A percentile compares a stretch with the other conserved stretches of the same genome.
These are phyloP conservation scores for Neonectria punicea DNA, from an alignment of 2,329 filamentous ascomycete genomes.

Conservation along the genomic window DNA sequence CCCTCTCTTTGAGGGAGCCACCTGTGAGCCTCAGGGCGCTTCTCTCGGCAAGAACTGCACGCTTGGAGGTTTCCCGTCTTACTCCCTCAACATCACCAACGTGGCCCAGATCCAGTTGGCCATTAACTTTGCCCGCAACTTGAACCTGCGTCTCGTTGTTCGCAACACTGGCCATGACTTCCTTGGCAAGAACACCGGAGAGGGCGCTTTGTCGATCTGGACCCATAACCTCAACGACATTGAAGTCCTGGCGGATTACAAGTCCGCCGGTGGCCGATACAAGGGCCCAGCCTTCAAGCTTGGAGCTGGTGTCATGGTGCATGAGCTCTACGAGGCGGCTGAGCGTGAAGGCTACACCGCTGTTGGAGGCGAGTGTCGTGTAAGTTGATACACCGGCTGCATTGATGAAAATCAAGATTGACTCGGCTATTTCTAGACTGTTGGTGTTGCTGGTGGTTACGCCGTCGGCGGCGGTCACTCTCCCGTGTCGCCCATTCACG, in stretches of 20 bases:
- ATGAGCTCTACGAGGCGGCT: slow-evolving; percentile 62
- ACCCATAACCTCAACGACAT: slow-evolving; percentile 62
- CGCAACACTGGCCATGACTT: slow-evolving; percentile 61
- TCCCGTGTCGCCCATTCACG: slow-evolving; percentile 55
- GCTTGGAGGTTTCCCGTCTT: slow-evolving; percentile 54
- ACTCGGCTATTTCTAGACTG: slow-evolving; percentile 26
- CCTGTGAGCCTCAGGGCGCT: slow-evolving; percentile 46
- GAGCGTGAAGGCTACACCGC: slow-evolving; percentile 57
- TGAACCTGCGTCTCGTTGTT: slow-evolving; percentile 57
- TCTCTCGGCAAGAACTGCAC: slow-evolving; percentile 44
- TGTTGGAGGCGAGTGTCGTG: slow-evolving; percentile 62
- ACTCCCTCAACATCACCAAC: slow-evolving; percentile 52
- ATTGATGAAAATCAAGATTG: not conserved
- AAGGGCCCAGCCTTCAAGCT: slow-evolving; percentile 62
- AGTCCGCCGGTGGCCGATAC: slow-evolving; percentile 41
- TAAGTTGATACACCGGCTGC: slow-evolving; percentile 21
- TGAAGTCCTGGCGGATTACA: slow-evolving; percentile 36
- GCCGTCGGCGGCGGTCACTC: slow-evolving; percentile 59
- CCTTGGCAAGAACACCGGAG: slow-evolving; percentile 66
- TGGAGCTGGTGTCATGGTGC: slow-evolving; percentile 63
- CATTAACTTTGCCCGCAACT: slow-evolving; percentile 56
- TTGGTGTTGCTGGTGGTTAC: slow-evolving; percentile 45
- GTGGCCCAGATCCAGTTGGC: slow-evolving; percentile 57
- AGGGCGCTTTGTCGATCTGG: slow-evolving; percentile 66
- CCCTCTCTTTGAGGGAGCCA: slow-evolving; percentile 51